These are phyloP conservation scores for Neodidymelliopsis sp. DNA, from an alignment of 2,329 filamentous ascomycete genomes.

Conservation along the genomic window DNA sequence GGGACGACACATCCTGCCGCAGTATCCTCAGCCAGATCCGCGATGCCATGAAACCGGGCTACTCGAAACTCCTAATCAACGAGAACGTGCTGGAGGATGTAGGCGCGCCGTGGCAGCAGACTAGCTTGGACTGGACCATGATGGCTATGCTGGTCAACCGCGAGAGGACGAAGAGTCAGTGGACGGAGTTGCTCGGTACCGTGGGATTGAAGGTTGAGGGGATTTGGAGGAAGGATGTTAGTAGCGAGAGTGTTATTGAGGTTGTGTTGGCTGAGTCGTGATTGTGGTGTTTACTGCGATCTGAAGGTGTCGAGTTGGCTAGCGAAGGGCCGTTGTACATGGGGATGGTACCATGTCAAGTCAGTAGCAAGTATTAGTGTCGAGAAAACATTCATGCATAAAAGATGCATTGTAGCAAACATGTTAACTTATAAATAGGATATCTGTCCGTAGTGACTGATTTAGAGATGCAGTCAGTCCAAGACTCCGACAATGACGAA, in stretches of 20 bases:
- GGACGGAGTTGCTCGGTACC: not conserved
- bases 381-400: too few species aligned
- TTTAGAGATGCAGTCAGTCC: too few species aligned
- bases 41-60: constrained; percentile 22
- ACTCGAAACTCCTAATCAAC: constrained; percentile 15
- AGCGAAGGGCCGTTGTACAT: too few species aligned
- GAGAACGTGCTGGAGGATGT: constrained; percentile 12
- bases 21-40: constrained; percentile 4
- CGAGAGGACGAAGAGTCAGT: constrained; percentile 6
- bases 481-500: too few species aligned
- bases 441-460: too few species aligned
- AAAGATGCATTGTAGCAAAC: too few species aligned
- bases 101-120: not conserved
- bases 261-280: not conserved
- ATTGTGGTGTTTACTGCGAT: too few species aligned
- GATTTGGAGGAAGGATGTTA: not conserved
- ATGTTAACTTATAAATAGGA: too few species aligned
- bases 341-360: too few species aligned
- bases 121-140: constrained; percentile 7
- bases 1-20: not conserved
- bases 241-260: not conserved
- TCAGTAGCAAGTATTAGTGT: not conserved
- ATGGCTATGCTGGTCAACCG: constrained; percentile 1
- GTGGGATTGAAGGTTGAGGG: not conserved
- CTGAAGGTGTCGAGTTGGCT: too few species aligned